Evolutionary conservation across 2,329 filamentous ascomycete genomes (phyloP).

Genomic region (Chaetomiaceae sp.): DNA sequence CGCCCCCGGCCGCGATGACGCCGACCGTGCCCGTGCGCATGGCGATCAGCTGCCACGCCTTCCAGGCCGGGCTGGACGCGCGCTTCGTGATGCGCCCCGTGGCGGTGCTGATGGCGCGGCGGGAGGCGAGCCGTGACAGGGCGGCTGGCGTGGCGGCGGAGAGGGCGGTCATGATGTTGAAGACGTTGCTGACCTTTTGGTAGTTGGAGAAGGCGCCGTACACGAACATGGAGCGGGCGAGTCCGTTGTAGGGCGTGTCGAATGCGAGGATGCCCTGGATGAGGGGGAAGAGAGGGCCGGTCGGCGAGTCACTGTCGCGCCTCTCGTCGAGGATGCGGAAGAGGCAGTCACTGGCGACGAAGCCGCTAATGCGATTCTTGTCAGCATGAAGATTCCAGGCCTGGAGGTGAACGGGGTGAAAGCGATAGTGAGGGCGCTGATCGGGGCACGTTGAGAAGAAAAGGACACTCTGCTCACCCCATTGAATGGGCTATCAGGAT

Average conservation of each 20-base stretch:
- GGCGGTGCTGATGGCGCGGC: slow-evolving; percentile 25
- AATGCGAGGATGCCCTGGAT: slow-evolving; percentile 77
- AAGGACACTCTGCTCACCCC: slow-evolving; percentile 42
- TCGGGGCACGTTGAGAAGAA: background rate
- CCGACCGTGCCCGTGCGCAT: slow-evolving; percentile 77
- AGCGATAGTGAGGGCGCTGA: too few species aligned
- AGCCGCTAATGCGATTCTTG: slow-evolving; percentile 51
- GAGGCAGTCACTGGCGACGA: slow-evolving; percentile 77
- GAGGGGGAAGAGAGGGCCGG: slow-evolving; percentile 60
- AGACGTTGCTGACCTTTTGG: slow-evolving; percentile 49
- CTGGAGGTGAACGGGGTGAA: too few species aligned
- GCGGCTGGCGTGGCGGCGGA: slow-evolving; percentile 44
- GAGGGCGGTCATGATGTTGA: slow-evolving; percentile 51
- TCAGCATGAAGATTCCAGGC: background rate
- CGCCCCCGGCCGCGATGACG: slow-evolving; percentile 72
- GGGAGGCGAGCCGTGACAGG: slow-evolving; percentile 35
- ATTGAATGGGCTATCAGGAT: slow-evolving; percentile 79
- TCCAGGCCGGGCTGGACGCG: slow-evolving; percentile 37
- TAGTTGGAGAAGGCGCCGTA: slow-evolving; percentile 56
- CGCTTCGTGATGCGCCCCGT: slow-evolving; percentile 15
- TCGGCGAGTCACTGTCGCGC: slow-evolving; percentile 32
- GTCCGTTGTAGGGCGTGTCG: slow-evolving; percentile 75
- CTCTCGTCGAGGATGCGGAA: slow-evolving; percentile 64
- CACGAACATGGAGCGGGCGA: slow-evolving; percentile 53
- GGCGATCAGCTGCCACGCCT: slow-evolving; percentile 57